Evolutionary conservation across 2,329 filamentous ascomycete species (phyloP).

Genomic region (Xylaria sp.): DNA sequence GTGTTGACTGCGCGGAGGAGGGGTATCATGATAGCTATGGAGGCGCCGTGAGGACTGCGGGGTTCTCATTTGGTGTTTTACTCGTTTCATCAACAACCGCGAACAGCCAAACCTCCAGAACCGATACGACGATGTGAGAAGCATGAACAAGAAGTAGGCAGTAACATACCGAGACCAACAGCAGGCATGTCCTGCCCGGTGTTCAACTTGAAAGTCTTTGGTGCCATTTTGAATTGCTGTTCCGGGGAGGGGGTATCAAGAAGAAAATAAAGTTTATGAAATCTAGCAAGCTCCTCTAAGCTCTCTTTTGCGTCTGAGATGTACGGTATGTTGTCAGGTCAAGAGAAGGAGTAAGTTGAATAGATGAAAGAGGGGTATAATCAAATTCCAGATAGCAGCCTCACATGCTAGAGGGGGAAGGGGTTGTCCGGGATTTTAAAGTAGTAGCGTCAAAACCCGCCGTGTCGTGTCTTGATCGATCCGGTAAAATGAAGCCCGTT

Average conservation of each 20-base stretch:
- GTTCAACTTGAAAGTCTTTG: conserved; percentile 67
- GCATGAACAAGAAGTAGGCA: neutral
- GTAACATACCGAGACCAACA: conserved; percentile 62
- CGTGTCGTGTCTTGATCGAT: conserved; percentile 8
- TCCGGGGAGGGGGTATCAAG: conserved; percentile 5
- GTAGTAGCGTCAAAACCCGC: neutral
- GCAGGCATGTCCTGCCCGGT: conserved; percentile 67
- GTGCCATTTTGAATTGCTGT: conserved; percentile 52
- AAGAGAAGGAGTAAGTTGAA: neutral
- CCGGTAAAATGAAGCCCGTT: conserved; percentile 23
- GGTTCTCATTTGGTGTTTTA: neutral
- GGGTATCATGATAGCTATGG: neutral
- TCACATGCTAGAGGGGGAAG: neutral
- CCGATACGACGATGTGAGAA: too few relatives aligned
- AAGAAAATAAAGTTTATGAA: neutral
- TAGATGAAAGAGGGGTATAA: neutral
- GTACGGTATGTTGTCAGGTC: neutral
- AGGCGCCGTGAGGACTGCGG: neutral
- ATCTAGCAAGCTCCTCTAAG: conserved; percentile 10
- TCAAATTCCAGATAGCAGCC: neutral
- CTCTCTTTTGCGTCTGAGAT: neutral
- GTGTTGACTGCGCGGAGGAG: too few relatives aligned
- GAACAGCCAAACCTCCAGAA: too few relatives aligned
- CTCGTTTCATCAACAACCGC: too few relatives aligned
- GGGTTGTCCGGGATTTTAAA: neutral